A percentile compares a stretch with the other conserved stretches of the same genome.
Conservation (phyloP, 2,329 filamentous ascomycete genomes). For the Chaetothyriales sp. region DNA sequence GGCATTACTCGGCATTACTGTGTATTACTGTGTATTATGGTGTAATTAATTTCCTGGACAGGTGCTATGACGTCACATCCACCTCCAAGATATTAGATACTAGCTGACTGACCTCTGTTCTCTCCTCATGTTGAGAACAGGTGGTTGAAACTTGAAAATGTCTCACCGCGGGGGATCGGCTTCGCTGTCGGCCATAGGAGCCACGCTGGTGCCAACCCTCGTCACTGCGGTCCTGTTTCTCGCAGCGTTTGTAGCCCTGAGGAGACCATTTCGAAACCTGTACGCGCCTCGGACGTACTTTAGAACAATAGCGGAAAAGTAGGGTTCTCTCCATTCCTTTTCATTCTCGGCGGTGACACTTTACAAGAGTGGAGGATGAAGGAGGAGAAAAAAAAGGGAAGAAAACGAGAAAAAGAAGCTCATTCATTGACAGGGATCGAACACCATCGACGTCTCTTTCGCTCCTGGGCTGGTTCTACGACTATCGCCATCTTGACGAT, state of each 20-base stretch:
- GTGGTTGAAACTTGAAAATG: neutral
- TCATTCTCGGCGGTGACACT: neutral
- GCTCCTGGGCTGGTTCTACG: slow-evolving; percentile 11
- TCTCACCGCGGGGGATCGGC: slow-evolving; percentile 23
- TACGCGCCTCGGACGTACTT: slow-evolving; percentile 29
- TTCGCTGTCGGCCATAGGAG: slow-evolving; percentile 35
- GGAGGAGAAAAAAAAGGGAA: too few species aligned
- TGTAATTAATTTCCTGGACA: too few species aligned
- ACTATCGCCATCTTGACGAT: slow-evolving; percentile 47
- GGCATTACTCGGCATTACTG: too few species aligned
- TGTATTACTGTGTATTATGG: too few species aligned
- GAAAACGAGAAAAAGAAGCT: too few species aligned
- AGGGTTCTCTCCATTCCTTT: too few species aligned
- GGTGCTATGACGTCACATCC: neutral
- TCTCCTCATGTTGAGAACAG: neutral
- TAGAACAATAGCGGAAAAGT: slow-evolving; percentile 21
- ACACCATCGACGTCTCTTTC: slow-evolving; percentile 15
- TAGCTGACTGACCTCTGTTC: neutral
- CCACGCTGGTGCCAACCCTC: slow-evolving; percentile 33
- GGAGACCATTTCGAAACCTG: slow-evolving; percentile 32
- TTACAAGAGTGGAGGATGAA: too few species aligned
- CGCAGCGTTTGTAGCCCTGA: slow-evolving; percentile 31
- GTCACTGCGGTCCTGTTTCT: slow-evolving; percentile 31
- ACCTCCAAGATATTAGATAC: neutral
- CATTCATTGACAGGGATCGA: slow-evolving; percentile 8